Evolutionary conservation across 805 yeast species (phyloP).

Genomic region (Nakazawaea siamensis): DNA sequence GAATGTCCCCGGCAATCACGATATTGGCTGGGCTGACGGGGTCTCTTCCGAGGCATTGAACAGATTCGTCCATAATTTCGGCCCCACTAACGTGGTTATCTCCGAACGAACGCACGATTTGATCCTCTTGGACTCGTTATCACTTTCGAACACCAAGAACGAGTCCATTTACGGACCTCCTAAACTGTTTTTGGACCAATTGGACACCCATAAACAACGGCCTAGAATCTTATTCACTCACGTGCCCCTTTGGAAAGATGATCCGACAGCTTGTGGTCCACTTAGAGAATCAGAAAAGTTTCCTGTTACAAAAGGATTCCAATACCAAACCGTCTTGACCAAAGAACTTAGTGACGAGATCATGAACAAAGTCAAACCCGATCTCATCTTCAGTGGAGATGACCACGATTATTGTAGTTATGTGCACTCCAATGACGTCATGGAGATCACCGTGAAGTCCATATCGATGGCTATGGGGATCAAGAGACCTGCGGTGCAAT

Average conservation of each 20-base stretch:
- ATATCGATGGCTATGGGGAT: constrained; percentile 92
- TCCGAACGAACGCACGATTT: constrained; percentile 62
- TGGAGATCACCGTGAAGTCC: constrained; percentile 76
- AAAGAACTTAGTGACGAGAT: constrained; percentile 48
- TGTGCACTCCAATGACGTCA: constrained; percentile 32
- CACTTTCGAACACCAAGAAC: constrained; percentile 53
- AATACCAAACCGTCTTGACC: constrained; percentile 82
- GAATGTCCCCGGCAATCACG: constrained; percentile 84
- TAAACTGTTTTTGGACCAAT: constrained; percentile 36
- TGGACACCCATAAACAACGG: constrained; percentile 18
- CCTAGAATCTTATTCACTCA: constrained; percentile 76
- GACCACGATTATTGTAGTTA: constrained; percentile 94
- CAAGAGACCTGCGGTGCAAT: constrained; percentile 65
- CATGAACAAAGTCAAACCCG: constrained; percentile 52
- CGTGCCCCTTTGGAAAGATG: constrained; percentile 70
- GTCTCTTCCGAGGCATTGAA: constrained; percentile 45
- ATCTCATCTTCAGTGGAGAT: constrained; percentile 79
- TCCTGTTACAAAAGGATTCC: constrained; percentile 68
- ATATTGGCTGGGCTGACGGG: constrained; percentile 83
- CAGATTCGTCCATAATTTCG: constrained; percentile 67
- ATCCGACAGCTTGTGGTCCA: constrained; percentile 60
- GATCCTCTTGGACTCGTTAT: constrained; percentile 71
- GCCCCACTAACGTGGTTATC: constrained; percentile 51
- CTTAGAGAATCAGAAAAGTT: constrained; percentile 63
- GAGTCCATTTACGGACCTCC: constrained; percentile 40